Evolutionary conservation across 768 basidiomycete genomes (phyloP).

Genomic region (Tephrocybe sp.): DNA sequence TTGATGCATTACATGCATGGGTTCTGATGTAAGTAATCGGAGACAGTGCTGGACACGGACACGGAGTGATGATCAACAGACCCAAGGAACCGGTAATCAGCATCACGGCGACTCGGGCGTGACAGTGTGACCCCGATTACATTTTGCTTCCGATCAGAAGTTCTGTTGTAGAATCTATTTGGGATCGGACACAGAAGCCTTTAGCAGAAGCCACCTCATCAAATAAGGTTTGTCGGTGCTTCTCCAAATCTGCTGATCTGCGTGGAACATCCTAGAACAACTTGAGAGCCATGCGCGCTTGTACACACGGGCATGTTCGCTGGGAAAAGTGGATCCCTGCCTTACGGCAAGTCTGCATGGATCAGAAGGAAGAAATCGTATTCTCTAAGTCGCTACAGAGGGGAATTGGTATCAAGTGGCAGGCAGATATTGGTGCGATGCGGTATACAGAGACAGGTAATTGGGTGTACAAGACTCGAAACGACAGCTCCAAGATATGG

Average conservation of each 20-base stretch:
- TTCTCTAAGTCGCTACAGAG: constrained; percentile 10
- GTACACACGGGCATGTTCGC: constrained; percentile 1
- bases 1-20: constrained; percentile 9
- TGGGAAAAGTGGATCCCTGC: constrained; percentile 11
- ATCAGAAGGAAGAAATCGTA: constrained; percentile 3
- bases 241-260: constrained; percentile 16
- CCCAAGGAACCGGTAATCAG: constrained; percentile 15
- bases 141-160: constrained; percentile 41
- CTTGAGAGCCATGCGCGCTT: background rate
- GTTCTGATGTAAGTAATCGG: constrained; percentile 5
- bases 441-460: constrained; percentile 11
- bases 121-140: constrained; percentile 12
- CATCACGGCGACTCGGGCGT: constrained; percentile 8
- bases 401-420: constrained; percentile 9
- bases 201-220: constrained; percentile 14
- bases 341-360: background rate
- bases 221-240: constrained; percentile 16
- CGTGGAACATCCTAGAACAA: constrained; percentile 12
- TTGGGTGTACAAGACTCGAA: constrained; percentile 4
- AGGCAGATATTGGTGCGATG: background rate
- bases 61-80: constrained; percentile 10
- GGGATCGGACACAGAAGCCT: constrained; percentile 27
- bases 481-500: constrained; percentile 9
- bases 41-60: background rate
- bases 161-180: constrained; percentile 36